Percentiles rank a stretch among this genome's conserved stretches.
Evolutionary conservation across 148 eudicot species (phyloP).

Genomic region (Linanthus parryae): DNA sequence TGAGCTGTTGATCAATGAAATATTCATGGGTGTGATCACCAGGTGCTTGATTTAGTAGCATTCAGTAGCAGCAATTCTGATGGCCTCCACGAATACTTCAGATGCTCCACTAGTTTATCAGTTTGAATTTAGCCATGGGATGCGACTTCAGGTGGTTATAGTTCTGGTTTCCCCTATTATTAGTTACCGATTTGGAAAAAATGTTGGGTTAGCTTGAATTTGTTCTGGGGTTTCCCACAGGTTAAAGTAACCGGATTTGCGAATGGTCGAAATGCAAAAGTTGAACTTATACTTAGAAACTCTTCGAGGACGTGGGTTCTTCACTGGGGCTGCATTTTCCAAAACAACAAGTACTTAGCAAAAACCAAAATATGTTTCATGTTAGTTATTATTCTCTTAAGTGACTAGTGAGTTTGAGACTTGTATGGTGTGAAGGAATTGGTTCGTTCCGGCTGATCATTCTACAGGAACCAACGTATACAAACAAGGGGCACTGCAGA

Average conservation of each 20-base stretch:
- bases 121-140: constrained; percentile 11
- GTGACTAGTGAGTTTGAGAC: not conserved
- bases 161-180: not conserved
- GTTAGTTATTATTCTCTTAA: not conserved
- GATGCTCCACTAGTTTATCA: constrained; percentile 3
- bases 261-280: constrained; percentile 17
- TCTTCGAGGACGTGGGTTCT: constrained; percentile 15
- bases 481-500: constrained; percentile 16
- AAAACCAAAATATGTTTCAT: not conserved
- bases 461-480: constrained; percentile 12
- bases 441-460: constrained; percentile 9
- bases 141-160: constrained; percentile 17
- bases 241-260: constrained; percentile 14
- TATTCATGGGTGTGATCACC: too few species aligned
- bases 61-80: too few species aligned
- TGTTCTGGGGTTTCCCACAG: not conserved
- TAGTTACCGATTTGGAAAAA: not conserved
- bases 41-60: too few species aligned
- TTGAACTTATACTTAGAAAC: constrained; percentile 15
- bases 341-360: constrained; percentile 9
- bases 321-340: constrained; percentile 22
- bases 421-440: not conserved
- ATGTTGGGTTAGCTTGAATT: not conserved
- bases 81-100: not conserved
- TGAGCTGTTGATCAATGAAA: too few species aligned